These are phyloP conservation scores for Sorghum bicolor DNA, from an alignment of 176 grass and related monocot species.

Conservation along the genomic window Sorghum_bicolor_NCBIv3 NC_012876.2:5180001-5180500, in stretches of 20 bases:
- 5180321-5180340: neutral
- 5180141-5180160: neutral
- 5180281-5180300: slow-evolving; percentile 10
- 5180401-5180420: slow-evolving; percentile 19
- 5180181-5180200: neutral
- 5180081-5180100: neutral
- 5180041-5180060: neutral
- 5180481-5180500: neutral
- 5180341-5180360: slow-evolving; percentile 8
- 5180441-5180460: slow-evolving; percentile 7
- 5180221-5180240: neutral
- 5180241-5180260: neutral
- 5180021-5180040: neutral
- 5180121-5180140: neutral
- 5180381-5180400: slow-evolving; percentile 1
- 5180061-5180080: neutral
- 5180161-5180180: neutral
- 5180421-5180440: slow-evolving; percentile 1
- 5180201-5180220: neutral
- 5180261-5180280: neutral
- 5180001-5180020: neutral
- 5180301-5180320: neutral
- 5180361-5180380: neutral
- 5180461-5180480: slow-evolving; percentile 10
- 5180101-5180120: neutral